phyloP scores from a whole-genome alignment of 2,329 filamentous ascomycete genomes.

The Aspergillus ruber region DNA sequence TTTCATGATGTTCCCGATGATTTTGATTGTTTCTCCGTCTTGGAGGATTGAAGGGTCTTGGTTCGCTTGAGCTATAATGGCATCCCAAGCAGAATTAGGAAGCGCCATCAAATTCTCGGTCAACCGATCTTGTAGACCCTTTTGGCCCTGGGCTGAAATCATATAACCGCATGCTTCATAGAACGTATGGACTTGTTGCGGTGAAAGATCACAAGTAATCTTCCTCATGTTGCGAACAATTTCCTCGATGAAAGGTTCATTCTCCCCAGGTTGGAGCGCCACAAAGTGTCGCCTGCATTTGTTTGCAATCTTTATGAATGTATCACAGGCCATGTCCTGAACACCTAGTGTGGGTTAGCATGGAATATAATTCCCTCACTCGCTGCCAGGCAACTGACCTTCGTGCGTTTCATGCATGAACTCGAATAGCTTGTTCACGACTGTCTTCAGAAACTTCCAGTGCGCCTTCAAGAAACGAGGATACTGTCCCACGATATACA shows the following conservation, averaged over 20 bases:
- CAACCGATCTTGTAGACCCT: constrained; percentile 83
- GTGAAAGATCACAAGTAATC: constrained; percentile 90
- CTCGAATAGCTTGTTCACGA: constrained; percentile 98
- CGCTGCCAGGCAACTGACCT: constrained; percentile 50
- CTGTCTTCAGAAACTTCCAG: constrained; percentile 99
- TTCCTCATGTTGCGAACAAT: constrained; percentile 93
- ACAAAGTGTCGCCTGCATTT: constrained; percentile 98
- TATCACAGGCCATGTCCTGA: constrained; percentile 99
- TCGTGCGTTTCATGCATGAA: constrained; percentile 99
- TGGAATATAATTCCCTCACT: neutral
- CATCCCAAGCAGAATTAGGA: constrained; percentile 91
- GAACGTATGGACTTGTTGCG: constrained; percentile 97
- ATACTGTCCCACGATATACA: constrained; percentile 99
- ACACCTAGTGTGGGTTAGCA: constrained; percentile 56
- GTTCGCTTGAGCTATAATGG: constrained; percentile 83
- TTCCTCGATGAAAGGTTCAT: constrained; percentile 95
- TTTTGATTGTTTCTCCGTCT: constrained; percentile 91
- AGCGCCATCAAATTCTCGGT: constrained; percentile 88
- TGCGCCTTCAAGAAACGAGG: constrained; percentile 97
- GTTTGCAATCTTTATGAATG: constrained; percentile 98
- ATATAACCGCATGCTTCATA: constrained; percentile 99
- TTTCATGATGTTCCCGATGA: constrained; percentile 99
- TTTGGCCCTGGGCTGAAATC: constrained; percentile 96
- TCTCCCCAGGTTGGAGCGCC: constrained; percentile 87
- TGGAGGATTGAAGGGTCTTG: constrained; percentile 80